Evolutionary conservation across 1,139 yeast species (phyloP).

Genomic region (Candida pseudoviswanathii): DNA sequence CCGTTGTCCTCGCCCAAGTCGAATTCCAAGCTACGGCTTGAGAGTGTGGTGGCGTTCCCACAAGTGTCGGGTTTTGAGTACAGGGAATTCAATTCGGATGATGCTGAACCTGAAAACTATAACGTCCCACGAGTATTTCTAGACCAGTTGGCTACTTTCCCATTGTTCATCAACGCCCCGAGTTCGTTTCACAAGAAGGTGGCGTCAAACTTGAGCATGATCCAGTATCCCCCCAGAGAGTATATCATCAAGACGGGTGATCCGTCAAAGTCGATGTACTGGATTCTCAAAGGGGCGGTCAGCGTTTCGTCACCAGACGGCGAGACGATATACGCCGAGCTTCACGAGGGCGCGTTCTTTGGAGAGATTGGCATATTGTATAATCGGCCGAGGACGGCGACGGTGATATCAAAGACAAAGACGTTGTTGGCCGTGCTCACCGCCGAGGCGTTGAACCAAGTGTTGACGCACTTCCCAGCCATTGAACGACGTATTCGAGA

Average conservation of each 20-base stretch:
- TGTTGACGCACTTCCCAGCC: conserved; percentile 60
- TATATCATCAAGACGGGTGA: conserved; percentile 72
- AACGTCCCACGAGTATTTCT: conserved; percentile 55
- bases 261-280: conserved; percentile 76
- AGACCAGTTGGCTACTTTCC: conserved; percentile 55
- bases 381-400: conserved; percentile 76
- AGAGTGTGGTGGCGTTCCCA: background rate
- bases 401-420: conserved; percentile 70
- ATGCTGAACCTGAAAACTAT: conserved; percentile 6
- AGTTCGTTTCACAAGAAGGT: conserved; percentile 60
- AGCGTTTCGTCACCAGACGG: conserved; percentile 76
- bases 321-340: conserved; percentile 70
- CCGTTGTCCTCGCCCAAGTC: conserved; percentile 19
- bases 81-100: conserved; percentile 1
- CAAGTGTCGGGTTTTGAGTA: conserved; percentile 1
- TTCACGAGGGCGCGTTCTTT: conserved; percentile 69
- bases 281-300: conserved; percentile 76
- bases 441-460: conserved; percentile 59
- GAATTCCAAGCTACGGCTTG: conserved; percentile 1
- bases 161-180: conserved; percentile 68
- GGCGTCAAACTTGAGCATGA: conserved; percentile 57
- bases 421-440: conserved; percentile 71
- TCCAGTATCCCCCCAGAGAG: conserved; percentile 66
- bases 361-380: conserved; percentile 80
- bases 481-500: conserved; percentile 71